Evolutionary conservation across 192 early-diverging fungal species (phyloP), one percentile per base, ranked within the genome.

Genomic region (Backusella tuberculispora): DNA sequence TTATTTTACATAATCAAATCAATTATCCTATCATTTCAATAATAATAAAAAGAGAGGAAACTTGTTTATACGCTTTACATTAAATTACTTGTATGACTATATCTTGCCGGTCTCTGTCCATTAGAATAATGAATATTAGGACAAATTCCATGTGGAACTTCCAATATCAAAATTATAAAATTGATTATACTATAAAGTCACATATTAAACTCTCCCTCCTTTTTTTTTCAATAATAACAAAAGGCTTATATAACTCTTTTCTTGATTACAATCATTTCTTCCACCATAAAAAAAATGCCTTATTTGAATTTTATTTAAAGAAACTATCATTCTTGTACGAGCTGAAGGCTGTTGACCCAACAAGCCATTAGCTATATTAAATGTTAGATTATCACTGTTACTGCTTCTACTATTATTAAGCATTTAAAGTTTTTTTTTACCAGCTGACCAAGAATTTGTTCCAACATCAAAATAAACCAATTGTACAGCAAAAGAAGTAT

Each of bases 261-360:
- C 65, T 44, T 46, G 40, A 29, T 26, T 37, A 4, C 1, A 34
- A n/a, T 47, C 63, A 1, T 8, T 74, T 66, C 73, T 63, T 37
- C 73, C 73, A 19, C 74, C 74, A 53, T 70, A 76, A 70, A 44
- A 44, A 76, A 67, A 53, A 76, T 12, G 50, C 74, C 8, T 47
- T 21, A 44, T 76, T 29, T 6, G 74, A 48, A 14, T 70, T 21
- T 37, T 29, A 37, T 76, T 76, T 14, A 70, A 17, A 10, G 74
- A 69, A 5, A 37, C 74, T 0, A 67, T 48, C 68, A 70, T 69
- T 63, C 67, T 37, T 9, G 68, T 47, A 21, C 74, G 65, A 9
- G 43, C 41, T 13, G 19, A 29, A 12, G 74, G 74, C 17, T 37
- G 17, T 26, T 29, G n/a, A 8, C 74, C 74, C 15, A 34, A n/a